Base-by-base conservation (phyloP, 2,329 filamentous ascomycete genomes). In the Colletotrichum sp. region DNA sequence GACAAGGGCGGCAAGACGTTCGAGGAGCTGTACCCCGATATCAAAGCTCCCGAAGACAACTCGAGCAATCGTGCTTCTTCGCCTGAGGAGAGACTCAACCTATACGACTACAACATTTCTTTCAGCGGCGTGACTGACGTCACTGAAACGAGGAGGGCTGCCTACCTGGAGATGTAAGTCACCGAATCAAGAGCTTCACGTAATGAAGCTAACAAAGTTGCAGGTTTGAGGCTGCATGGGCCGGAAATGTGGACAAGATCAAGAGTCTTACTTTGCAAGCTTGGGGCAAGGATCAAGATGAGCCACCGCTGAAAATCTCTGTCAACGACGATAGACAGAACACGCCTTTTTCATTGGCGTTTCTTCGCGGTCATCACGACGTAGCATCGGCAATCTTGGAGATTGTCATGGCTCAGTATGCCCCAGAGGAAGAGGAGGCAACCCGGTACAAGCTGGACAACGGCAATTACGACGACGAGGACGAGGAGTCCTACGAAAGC, bases 171-270 rank as follows among this genome's bases (percentile, higher is more conserved):
- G 77, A 83, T 96, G 86, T 93, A 85, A 88, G 90, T 87, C 4
- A 32, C 57, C 16, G 8, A 9, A 36, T 24, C n/a, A n/a, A 44
- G 9, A 21, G 9, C 15, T 24, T 7, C 9, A n/a, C 13, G 10
- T 69, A n/a, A 21, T 52, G 44, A 18, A 13, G 44, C 82, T 84
- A 63, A 85, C 76, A 24, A 6, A 12, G 8, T 13, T n/a, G 8
- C 71, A 92, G 90, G 9, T 94, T 95, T 81, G 92, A 96, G 80
- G 94, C 94, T 44, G 92, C 92, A 6, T 97, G 94, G 94, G 80
- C 80, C 6, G 93, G 93, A n/a, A 91, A 97, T 78, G 78, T 94
- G 2, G 87, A 91, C 2, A 91, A 86, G 5, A 91, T 96, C 83
- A 95, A 94, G 80, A 83, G 85, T 16, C 85, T 95, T 49, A 94